Evolutionary conservation across 2,329 filamentous ascomycete species (phyloP).

Genomic region (Tolypocladium tropicale): DNA sequence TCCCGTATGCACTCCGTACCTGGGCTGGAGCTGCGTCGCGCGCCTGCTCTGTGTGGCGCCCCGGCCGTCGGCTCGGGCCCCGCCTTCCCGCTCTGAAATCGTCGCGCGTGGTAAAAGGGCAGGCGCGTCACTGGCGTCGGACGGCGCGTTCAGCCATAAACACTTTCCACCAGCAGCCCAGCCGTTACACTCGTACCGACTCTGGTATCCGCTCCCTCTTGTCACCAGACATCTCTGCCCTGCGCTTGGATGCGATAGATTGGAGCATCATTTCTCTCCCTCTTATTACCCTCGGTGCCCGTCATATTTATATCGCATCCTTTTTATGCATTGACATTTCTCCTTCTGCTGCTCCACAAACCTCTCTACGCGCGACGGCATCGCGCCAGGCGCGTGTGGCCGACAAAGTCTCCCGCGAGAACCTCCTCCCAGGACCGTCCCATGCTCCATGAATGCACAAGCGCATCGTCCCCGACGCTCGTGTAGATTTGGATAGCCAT

Average conservation of each 20-base stretch:
- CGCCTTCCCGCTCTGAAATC: background rate
- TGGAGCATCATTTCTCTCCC: background rate
- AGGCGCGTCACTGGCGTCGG: conserved; percentile 12
- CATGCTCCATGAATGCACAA: conserved; percentile 13
- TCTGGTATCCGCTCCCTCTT: background rate
- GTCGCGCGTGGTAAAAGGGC: conserved; percentile 3
- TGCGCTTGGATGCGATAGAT: background rate
- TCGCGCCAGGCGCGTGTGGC: conserved; percentile 7
- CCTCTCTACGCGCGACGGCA: conserved; percentile 2
- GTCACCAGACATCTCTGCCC: background rate
- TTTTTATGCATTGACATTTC: background rate
- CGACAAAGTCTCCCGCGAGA: conserved; percentile 1
- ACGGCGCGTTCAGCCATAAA: conserved; percentile 18
- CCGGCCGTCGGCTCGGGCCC: background rate
- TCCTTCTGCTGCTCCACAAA: background rate
- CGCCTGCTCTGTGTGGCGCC: background rate
- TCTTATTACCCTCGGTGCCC: background rate
- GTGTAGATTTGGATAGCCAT: conserved; percentile 39
- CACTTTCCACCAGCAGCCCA: background rate
- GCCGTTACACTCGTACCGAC: background rate
- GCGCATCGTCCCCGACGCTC: conserved; percentile 14
- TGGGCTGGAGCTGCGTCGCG: background rate
- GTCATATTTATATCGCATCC: background rate
- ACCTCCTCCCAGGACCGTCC: background rate
- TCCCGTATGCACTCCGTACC: too few relatives aligned